Conservation (phyloP, 805 yeast genomes). For the Yamadazyma insecticola region DNA sequence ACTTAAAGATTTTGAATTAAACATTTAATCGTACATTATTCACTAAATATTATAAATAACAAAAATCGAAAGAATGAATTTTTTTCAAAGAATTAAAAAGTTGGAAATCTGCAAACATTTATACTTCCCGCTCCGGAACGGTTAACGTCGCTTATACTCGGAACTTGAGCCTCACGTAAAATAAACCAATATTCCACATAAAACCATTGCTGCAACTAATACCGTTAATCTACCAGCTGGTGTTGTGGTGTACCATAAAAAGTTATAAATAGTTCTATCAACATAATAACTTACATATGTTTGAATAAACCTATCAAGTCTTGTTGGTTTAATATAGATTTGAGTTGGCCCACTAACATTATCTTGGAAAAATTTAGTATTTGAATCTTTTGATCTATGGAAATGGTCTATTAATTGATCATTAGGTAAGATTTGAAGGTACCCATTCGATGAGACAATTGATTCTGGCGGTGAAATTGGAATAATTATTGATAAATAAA, state of each 20-base stretch:
- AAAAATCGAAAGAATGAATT: too few relatives aligned
- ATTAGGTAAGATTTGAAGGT: conserved; percentile 23
- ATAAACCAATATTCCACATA: conserved; percentile 2
- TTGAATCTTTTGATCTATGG: conserved; percentile 6
- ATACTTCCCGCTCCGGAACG: too few relatives aligned
- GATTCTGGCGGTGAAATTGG: conserved; percentile 40
- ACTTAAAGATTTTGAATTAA: too few relatives aligned
- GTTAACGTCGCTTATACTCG: conserved; percentile 12
- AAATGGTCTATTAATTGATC: conserved; percentile 12
- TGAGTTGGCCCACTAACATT: conserved; percentile 38
- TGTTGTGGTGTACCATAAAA: conserved; percentile 32
- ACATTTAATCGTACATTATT: too few relatives aligned
- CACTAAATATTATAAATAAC: too few relatives aligned
- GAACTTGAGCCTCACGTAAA: conserved; percentile 10
- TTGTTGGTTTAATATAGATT: conserved; percentile 32
- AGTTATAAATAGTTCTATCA: conserved; percentile 30
- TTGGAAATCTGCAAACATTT: too few relatives aligned
- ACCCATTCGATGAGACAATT: conserved; percentile 24
- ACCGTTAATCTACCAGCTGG: conserved; percentile 26
- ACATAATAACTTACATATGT: conserved; percentile 17
- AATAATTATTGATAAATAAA: conserved; percentile 46
- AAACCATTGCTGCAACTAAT: conserved; percentile 9
- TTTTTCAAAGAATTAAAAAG: too few relatives aligned
- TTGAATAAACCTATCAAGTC: conserved; percentile 24
- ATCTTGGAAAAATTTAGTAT: conserved; percentile 10